These are phyloP conservation scores for Cornus controversa DNA, from an alignment of 148 eudicot genomes.

Conservation along the genomic window DNA sequence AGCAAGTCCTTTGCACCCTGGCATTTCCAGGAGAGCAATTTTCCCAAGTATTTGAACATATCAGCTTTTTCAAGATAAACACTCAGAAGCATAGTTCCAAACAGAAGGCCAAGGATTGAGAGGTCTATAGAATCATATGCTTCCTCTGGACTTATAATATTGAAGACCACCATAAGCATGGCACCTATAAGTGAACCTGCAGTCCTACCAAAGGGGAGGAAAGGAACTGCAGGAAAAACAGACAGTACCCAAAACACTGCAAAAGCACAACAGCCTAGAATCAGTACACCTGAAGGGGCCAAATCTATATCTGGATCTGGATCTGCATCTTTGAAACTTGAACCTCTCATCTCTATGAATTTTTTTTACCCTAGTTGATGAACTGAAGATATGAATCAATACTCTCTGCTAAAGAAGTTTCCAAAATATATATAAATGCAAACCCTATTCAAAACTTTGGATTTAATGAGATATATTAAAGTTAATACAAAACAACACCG, in stretches of 20 bases:
- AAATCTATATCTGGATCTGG: too few species aligned
- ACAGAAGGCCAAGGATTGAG: slow-evolving; percentile 41
- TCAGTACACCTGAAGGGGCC: slow-evolving; percentile 12
- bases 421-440: too few species aligned
- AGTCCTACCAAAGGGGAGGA: slow-evolving; percentile 76
- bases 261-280: slow-evolving; percentile 75
- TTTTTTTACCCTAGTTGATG: too few species aligned
- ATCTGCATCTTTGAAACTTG: too few species aligned
- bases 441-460: too few species aligned
- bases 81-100: slow-evolving; percentile 97
- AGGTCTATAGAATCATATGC: slow-evolving; percentile 93
- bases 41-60: slow-evolving; percentile 83
- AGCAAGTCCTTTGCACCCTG: slow-evolving; percentile 79
- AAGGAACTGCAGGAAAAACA: slow-evolving; percentile 88
- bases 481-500: too few species aligned
- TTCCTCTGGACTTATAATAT: slow-evolving; percentile 67
- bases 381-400: too few species aligned
- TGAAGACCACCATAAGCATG: slow-evolving; percentile 82
- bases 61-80: slow-evolving; percentile 91
- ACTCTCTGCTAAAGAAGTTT: too few species aligned
- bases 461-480: too few species aligned
- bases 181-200: slow-evolving; percentile 93
- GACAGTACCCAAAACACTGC: slow-evolving; percentile 82
- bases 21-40: slow-evolving; percentile 67
- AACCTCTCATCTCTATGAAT: too few species aligned